Evolutionary conservation across 495 filamentous ascomycete genomes (phyloP), one percentile per base, ranked within the genome.

Genomic region (Talaromyces wortmannii): DNA sequence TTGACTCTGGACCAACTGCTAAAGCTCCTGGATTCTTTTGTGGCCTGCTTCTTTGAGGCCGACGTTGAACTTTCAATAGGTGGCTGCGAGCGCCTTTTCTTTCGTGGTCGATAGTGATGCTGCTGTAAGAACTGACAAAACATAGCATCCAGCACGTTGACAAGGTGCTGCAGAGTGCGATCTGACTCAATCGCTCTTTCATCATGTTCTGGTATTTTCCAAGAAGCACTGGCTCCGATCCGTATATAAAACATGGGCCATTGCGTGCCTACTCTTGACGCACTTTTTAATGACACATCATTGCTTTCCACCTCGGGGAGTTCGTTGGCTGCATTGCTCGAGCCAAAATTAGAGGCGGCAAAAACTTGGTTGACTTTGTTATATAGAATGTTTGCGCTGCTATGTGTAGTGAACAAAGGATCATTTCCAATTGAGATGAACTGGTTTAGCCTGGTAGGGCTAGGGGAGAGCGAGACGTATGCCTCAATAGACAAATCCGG

Each of bases 161-260:
- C 57, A 5, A 88, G 81, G 1, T 70, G 68, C 54, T 79, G 73
- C 11, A 85, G 45, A 13, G 72, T 70, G 31, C 65, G 62, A 23
- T 81, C 72, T 42, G 69, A 71, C 43, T 77, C 70, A 30, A 66
- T 52, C 0, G 58, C 17, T 12, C 65, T 66, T 30, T 71, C 55
- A 11, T 31, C 31, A 45, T 63, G 56, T 12, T 65, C 55, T 33
- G 54, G 45, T 8, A 62, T 51, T 2, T 31, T 50, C 7, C 52
- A 50, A 43, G 57, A 18, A 44, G 46, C 44, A 3, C 33, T 58
- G 0, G 64, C 58, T 8, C 76, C 71, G n/a, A 98, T 82, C 7
- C 82, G 83, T 33, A 98, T 74, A 62, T 85, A 87, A 60, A 96
- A 97, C 88, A 94, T 95, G 2, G 92, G 91, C 87, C 88, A 95